Percentiles rank a stretch among this genome's conserved stretches.
phyloP scores from a whole-genome alignment of 352 stramenopile species.

The Pythium coloratum region DNA sequence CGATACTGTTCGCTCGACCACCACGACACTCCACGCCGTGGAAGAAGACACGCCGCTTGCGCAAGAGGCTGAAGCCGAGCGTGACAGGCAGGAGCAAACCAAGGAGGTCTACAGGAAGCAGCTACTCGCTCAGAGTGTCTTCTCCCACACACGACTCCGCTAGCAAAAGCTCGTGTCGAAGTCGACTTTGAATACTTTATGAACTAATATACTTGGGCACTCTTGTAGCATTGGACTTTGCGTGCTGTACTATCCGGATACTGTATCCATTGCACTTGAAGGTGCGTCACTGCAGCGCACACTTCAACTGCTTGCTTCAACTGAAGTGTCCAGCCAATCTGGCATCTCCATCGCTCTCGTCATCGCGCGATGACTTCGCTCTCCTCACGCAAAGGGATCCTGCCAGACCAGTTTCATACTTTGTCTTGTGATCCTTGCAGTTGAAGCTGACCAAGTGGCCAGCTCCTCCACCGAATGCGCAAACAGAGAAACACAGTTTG shows the following conservation, averaged over 20 bases:
- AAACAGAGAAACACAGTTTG: background rate
- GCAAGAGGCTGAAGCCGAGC: constrained; percentile 3
- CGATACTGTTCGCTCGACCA: background rate
- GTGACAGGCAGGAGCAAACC: background rate
- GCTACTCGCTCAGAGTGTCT: background rate
- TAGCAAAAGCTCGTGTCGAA: background rate
- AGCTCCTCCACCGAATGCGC: background rate
- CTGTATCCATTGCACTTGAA: background rate
- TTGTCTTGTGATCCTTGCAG: constrained; percentile 3
- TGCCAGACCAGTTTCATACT: background rate
- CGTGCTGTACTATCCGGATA: too few relatives aligned
- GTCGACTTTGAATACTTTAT: background rate
- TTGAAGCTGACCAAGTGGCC: background rate
- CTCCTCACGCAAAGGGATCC: background rate
- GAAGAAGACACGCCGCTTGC: background rate
- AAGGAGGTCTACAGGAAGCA: constrained; percentile 12
- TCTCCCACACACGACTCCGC: background rate
- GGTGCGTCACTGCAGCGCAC: background rate
- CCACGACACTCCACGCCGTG: constrained; percentile 1
- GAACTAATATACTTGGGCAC: background rate
- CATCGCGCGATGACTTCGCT: background rate
- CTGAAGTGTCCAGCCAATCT: too few relatives aligned
- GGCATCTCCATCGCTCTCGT: too few relatives aligned
- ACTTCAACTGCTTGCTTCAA: too few relatives aligned
- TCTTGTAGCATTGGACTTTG: too few relatives aligned